These are phyloP conservation scores for Stellera chamaejasme DNA, from an alignment of 345 rosid genomes.

Conservation along the genomic window DNA sequence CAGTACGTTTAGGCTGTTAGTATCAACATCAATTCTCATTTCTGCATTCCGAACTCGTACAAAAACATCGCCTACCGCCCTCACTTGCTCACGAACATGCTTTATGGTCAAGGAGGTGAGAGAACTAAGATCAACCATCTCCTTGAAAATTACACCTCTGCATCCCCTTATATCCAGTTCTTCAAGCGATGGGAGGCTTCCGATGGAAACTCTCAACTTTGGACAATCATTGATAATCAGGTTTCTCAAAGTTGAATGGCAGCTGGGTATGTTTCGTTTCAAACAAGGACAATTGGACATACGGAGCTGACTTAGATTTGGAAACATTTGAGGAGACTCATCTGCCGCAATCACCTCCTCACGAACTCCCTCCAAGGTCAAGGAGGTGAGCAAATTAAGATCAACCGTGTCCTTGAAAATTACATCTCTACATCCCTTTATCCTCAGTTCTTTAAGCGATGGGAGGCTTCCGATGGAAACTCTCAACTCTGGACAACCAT, in stretches of 20 bases:
- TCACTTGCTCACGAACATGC: background rate
- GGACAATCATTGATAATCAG: constrained; percentile 7
- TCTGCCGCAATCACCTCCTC: background rate
- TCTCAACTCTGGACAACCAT: constrained; percentile 2
- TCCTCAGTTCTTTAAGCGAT: background rate
- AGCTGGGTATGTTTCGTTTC: background rate
- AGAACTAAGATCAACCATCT: constrained; percentile 1
- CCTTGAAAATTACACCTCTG: background rate
- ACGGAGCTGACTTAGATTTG: background rate
- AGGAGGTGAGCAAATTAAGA: constrained; percentile 1
- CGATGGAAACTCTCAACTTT: background rate
- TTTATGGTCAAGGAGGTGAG: constrained; percentile 5
- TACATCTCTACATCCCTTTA: background rate
- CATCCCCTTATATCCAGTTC: background rate
- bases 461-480: background rate
- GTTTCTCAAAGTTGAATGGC: background rate
- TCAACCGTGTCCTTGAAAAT: constrained; percentile 1
- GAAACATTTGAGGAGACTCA: background rate
- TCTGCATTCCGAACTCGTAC: background rate
- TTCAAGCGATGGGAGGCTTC: background rate
- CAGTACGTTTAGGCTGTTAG: too few species aligned
- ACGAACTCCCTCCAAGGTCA: constrained; percentile 2
- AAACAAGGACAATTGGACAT: constrained; percentile 4
- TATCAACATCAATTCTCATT: background rate
- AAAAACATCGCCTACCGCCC: background rate